Base-by-base conservation (phyloP, 306 rosid species). In the Geum urbanum region DNA sequence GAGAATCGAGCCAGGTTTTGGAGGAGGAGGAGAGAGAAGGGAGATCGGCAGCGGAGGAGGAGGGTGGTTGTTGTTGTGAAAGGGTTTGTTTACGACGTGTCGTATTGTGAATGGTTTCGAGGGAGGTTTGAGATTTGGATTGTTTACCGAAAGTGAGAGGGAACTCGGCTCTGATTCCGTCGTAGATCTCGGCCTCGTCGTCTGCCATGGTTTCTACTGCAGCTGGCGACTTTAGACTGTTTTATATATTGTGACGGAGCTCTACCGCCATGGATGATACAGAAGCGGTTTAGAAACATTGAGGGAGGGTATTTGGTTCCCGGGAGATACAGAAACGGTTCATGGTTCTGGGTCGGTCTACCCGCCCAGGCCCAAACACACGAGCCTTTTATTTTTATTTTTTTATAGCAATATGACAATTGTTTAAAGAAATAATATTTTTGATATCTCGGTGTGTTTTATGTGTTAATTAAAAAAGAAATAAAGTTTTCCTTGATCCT, bases 131-230 rank as follows among this genome's bases (percentile, higher is more conserved):
- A 7, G 95, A 64, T 61, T 94, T 94, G 11, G 97, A 80, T 83
- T 94, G 96, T 80, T 94, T 94, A 8, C 98, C 98, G 71, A 90
- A 94, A 0, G 88, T 46, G 5, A 90, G 62, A 80, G 98, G 98
- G 70, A 94, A 94, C 49, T 85, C 88, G 61, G 97, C 89, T 75
- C 97, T 70, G 12, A 41, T 63, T 4, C 96, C 98, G 48, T 90
- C 89, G 82, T 79, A 88, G 18, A 90, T 85, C 53, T 94, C 97
- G 18, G 81, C 96, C 0, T 84, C 89, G 48, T 90, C 97, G 70
- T 85, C 98, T 78, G 82, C 80, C 24, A 58, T 61, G 22, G 4
- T 22, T 12, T 10, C 4, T 20, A 24, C 46, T 8, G 39, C 6
- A 22, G 37, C 22, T 52, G 55, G 22, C 9, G 55, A 9, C 18